Percentiles rank a stretch among this genome's conserved stretches.
Conservation (phyloP, 805 yeast genomes). For the Priceomyces medius region DNA sequence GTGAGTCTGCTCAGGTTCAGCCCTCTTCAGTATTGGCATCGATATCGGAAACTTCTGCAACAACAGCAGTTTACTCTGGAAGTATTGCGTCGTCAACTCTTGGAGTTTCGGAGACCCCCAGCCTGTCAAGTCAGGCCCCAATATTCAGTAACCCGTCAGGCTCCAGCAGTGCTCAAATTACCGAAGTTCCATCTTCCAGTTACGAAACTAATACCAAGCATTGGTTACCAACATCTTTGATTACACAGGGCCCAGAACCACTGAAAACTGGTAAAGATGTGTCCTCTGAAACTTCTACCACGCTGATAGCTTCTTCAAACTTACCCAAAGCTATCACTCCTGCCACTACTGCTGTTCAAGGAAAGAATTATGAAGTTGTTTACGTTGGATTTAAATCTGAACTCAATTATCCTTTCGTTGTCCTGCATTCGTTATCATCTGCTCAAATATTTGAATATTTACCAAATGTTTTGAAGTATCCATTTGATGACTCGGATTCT, state of each 20-base stretch:
- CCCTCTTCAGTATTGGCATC: no score
- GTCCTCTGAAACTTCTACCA: conserved; percentile 28
- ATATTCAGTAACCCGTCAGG: no score
- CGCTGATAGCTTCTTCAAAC: conserved; percentile 39
- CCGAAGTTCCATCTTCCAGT: neutral
- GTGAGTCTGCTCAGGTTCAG: no score
- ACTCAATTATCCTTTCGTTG: conserved; percentile 84
- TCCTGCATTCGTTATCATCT: conserved; percentile 65
- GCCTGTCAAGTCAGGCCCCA: no score
- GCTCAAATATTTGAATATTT: conserved; percentile 84
- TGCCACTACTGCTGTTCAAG: conserved; percentile 46
- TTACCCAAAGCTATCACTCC: conserved; percentile 83
- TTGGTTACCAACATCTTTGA: conserved; percentile 33
- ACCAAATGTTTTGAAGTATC: conserved; percentile 68
- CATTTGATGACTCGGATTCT: conserved; percentile 43
- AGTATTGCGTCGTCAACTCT: neutral
- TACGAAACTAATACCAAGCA: conserved; percentile 8
- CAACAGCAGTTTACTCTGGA: neutral
- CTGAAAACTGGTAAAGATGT: conserved; percentile 33
- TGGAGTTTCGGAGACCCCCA: neutral
- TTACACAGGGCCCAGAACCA: conserved; percentile 11
- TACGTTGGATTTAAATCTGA: conserved; percentile 76
- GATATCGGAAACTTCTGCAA: no score
- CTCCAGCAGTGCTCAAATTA: neutral
- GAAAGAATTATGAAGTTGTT: conserved; percentile 50